Evolutionary conservation across 179 eudicot species (phyloP).

Genomic region (Actinidia polygama): DNA sequence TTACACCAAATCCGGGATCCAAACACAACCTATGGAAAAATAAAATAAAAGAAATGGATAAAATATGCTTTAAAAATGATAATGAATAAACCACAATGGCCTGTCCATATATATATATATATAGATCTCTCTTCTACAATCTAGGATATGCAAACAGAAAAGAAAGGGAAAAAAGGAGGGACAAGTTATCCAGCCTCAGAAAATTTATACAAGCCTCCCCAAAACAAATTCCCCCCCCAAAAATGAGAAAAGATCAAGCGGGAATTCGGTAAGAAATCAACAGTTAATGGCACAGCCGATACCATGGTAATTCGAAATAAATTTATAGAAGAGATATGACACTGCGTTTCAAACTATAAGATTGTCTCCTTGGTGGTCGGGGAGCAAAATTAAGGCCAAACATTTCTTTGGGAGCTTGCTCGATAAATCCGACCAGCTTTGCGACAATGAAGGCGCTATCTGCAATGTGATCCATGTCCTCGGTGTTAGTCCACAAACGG

Average conservation of each 20-base stretch:
- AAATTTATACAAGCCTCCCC: conserved; percentile 11
- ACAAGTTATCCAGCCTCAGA: neutral
- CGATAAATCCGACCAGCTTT: conserved; percentile 62
- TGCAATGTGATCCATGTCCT: conserved; percentile 58
- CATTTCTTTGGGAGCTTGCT: conserved; percentile 77
- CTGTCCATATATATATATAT: neutral
- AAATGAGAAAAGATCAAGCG: neutral
- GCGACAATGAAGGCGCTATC: conserved; percentile 78
- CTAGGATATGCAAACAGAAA: neutral
- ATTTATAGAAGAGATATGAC: conserved; percentile 40
- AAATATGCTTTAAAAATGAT: no score
- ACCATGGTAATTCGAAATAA: neutral
- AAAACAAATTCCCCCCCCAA: neutral
- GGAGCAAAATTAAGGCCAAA: conserved; percentile 72
- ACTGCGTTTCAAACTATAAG: conserved; percentile 53
- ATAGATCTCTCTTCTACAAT: neutral
- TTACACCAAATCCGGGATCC: no score
- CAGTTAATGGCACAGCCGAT: neutral
- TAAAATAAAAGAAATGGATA: no score
- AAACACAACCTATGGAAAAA: no score
- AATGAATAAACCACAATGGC: no score
- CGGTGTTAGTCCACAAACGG: conserved; percentile 62
- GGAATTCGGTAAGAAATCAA: neutral
- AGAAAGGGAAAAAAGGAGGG: neutral
- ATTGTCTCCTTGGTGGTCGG: conserved; percentile 41